Evolutionary conservation across 75 land plant genomes (phyloP), one percentile per base, ranked within the genome.

Genomic region (Selaginella tamariscina): DNA sequence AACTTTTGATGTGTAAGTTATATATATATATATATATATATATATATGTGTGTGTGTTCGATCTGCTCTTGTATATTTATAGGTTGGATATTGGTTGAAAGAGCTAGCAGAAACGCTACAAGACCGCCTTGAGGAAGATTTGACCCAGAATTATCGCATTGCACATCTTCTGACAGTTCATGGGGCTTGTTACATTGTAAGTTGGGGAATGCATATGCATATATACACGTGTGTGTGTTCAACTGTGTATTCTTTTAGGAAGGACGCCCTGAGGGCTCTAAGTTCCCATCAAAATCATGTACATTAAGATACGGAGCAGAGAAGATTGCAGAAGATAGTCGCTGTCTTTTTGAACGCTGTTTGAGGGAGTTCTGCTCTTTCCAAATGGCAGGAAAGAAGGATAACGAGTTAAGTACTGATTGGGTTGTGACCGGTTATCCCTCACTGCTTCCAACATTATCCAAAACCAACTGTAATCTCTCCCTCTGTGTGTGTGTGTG

Each of bases 211-310:
- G n/a, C n/a, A n/a, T n/a, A n/a, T n/a, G n/a, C 20, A 32, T 24
- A 32, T 1, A 32, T 32, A 23, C 21, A 24, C 55, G 30, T 54
- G 20, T 30, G 23, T 39, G 26, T 72, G 11, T 30, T 73, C 55
- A 24, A 31, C 31, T 27, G 30, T 71, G 24, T 21, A 8, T 70
- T 31, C 33, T 30, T 81, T 63, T 70, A 89, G 89, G 80, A 65
- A 18, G 72, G 68, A 73, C 83, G 78, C 1, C 81, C 77, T 55
- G 72, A 80, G 26, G 79, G 65, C 0, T 81, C 75, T 56, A 89
- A 89, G 20, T 94, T 94, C 65, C 91, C 99, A 59, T 94, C 99
- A 1, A 94, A 85, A 63, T 94, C 99, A 1, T 87, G 96, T 66
- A 78, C 91, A 26, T 66, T 94, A 65, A 79, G 88, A 56, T 94